Evolutionary conservation across 2,329 filamentous ascomycete species (phyloP), one percentile per base, ranked within the genome.

Genomic region (Teratosphaeria epicoccoides): DNA sequence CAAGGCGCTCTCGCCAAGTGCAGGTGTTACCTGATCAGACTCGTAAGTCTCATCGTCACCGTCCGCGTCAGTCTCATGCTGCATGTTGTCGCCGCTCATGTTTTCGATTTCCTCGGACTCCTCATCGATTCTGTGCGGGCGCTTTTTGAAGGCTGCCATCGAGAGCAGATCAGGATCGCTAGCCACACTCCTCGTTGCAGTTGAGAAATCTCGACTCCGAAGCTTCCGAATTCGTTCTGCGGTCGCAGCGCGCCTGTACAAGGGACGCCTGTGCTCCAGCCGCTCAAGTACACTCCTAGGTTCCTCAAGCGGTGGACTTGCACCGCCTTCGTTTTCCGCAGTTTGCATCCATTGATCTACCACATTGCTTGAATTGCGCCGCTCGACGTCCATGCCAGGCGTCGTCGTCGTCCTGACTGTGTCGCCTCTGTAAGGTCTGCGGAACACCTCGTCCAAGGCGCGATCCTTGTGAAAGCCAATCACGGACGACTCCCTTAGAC

Each of bases 11-110:
- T 66, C 63, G n/a, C 63, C 63, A 11, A 66, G 12, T 6, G 40
- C 52, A 2, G 68, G 67, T 6, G 64, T 66, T 5, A 57, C 70
- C 17, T 26, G 83, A 23, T 63, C 60, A 81, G 61, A 59, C 20
- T 90, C 85, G 51, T 88, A 86, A 51, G 86, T 90, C 67, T 96
- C 90, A 61, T 95, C 90, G 61, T 96, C 90, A 0, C 88, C 88
- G 23, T 95, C 88, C 6, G 84, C 87, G 62, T 93, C 88, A 0
- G 87, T 89, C 52, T 89, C 82, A 62, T 71, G 76, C 43, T 76
- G 71, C 40, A 73, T 57, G 53, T 76, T 67, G 52, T 74, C 65
- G 45, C 66, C 68, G 49, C 63, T 67, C n/a, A 67, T 59, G n/a
- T 24, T 6, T 4, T 60, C 64, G 2, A 59, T 63, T 58, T 61